These are phyloP conservation scores for Podaxis rugospora DNA, from an alignment of 768 basidiomycete genomes.

Conservation along the genomic window DNA sequence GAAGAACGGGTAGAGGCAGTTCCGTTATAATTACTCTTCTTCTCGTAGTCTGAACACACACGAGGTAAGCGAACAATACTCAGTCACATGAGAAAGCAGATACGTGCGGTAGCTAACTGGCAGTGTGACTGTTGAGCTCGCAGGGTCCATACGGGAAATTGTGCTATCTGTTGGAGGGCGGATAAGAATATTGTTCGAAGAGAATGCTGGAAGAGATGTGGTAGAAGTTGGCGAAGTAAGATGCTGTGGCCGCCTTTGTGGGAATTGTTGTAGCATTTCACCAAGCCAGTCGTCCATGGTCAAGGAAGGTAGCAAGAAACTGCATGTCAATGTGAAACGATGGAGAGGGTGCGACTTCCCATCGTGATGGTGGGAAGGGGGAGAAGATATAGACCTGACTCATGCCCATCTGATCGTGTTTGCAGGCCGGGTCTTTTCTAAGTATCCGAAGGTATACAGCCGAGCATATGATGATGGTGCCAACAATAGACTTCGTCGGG, in stretches of 20 bases:
- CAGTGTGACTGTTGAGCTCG: not conserved
- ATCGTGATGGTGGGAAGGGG: slow-evolving; percentile 6
- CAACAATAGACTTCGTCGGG: not conserved
- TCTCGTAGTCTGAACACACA: not conserved
- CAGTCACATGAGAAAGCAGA: not conserved
- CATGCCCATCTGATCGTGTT: not conserved
- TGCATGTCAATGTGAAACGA: not conserved
- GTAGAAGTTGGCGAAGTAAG: not conserved
- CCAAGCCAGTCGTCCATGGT: not conserved
- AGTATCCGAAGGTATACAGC: not conserved
- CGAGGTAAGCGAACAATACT: not conserved
- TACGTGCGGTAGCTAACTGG: not conserved
- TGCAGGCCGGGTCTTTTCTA: not conserved
- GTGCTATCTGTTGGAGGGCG: not conserved
- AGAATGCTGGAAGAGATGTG: not conserved
- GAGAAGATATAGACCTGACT: not conserved
- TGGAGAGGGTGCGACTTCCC: not conserved
- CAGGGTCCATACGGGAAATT: not conserved
- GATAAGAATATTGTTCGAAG: not conserved
- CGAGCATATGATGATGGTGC: not conserved
- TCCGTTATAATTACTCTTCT: not conserved
- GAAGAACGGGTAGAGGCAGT: not conserved
- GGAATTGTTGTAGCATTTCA: not conserved
- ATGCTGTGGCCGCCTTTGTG: not conserved
- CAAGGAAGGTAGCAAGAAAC: not conserved